Evolutionary conservation across 306 rosid genomes (phyloP).

Genomic region (Gynostemma pentaphyllum): DNA sequence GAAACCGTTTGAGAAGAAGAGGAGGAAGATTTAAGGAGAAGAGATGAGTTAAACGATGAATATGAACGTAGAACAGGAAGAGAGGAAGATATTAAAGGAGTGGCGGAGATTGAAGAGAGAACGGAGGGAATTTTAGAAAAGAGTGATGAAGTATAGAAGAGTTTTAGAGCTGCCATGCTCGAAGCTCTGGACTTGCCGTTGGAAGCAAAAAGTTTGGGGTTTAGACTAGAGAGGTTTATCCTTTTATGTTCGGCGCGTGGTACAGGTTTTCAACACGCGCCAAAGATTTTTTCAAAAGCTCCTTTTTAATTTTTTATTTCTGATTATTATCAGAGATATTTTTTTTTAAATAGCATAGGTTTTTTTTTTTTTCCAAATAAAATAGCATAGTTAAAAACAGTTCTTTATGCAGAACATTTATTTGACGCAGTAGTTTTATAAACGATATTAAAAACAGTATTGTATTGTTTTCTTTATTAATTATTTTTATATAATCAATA

Average conservation of each 20-base stretch:
- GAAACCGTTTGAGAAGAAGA: slow-evolving; percentile 9
- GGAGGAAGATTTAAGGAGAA: slow-evolving; percentile 18
- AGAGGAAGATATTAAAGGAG: slow-evolving; percentile 10
- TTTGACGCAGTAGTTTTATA: too few species aligned
- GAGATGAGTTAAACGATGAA: not conserved
- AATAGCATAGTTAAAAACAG: too few species aligned
- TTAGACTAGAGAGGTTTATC: slow-evolving; percentile 24
- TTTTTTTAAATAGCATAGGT: too few species aligned
- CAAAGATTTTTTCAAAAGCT: not conserved
- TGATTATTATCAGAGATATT: too few species aligned
- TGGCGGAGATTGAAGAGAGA: slow-evolving; percentile 11
- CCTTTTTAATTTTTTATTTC: too few species aligned
- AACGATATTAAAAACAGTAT: too few species aligned
- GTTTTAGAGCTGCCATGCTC: slow-evolving; percentile 29
- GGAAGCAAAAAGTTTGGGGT: slow-evolving; percentile 20
- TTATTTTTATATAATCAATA: too few species aligned
- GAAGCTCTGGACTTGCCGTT: not conserved
- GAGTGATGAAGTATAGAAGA: slow-evolving; percentile 16
- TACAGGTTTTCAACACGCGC: not conserved
- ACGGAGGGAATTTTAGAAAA: slow-evolving; percentile 25
- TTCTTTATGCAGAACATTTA: too few species aligned
- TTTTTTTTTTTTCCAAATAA: too few species aligned
- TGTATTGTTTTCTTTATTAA: too few species aligned
- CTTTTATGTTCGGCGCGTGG: not conserved
- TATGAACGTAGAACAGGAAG: slow-evolving; percentile 7